These are phyloP conservation scores for Vanderwaltozyma yarrowii DNA, from an alignment of 805 yeast genomes.

Conservation along the genomic window DNA sequence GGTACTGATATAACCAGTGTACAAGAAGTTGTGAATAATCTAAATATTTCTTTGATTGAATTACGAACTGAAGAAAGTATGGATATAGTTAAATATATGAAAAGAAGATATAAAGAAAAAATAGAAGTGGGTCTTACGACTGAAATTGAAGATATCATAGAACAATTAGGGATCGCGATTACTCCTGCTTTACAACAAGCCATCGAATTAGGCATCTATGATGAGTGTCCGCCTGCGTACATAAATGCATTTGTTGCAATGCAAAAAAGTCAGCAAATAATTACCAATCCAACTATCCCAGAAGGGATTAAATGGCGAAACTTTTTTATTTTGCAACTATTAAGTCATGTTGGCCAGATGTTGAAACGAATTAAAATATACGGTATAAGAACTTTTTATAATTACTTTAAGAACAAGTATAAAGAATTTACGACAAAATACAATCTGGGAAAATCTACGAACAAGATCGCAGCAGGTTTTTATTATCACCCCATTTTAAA, in stretches of 20 bases:
- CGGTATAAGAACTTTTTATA: conserved; percentile 70
- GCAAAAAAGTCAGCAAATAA: conserved; percentile 53
- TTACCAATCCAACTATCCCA: conserved; percentile 42
- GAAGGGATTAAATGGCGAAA: conserved; percentile 71
- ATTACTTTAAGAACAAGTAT: conserved; percentile 51
- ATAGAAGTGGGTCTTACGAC: conserved; percentile 42
- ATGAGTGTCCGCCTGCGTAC: conserved; percentile 51
- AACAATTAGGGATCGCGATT: conserved; percentile 51
- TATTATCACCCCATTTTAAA: conserved; percentile 43
- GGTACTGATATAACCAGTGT: conserved; percentile 82
- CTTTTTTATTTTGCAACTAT: conserved; percentile 42
- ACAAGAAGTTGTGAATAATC: conserved; percentile 68
- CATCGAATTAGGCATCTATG: conserved; percentile 51
- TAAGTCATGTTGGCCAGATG: conserved; percentile 58
- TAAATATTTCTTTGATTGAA: conserved; percentile 68
- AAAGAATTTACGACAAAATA: conserved; percentile 49
- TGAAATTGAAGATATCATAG: conserved; percentile 49
- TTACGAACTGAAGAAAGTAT: conserved; percentile 75
- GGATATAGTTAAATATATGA: conserved; percentile 75
- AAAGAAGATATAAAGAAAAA: conserved; percentile 50
- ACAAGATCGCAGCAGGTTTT: conserved; percentile 52
- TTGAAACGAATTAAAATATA: conserved; percentile 62
- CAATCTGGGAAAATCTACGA: conserved; percentile 50
- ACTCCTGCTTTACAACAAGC: conserved; percentile 57
- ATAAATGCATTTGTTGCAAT: conserved; percentile 64